Conservation (phyloP, 495 filamentous ascomycete genomes). For the Niebla homalea region DNA sequence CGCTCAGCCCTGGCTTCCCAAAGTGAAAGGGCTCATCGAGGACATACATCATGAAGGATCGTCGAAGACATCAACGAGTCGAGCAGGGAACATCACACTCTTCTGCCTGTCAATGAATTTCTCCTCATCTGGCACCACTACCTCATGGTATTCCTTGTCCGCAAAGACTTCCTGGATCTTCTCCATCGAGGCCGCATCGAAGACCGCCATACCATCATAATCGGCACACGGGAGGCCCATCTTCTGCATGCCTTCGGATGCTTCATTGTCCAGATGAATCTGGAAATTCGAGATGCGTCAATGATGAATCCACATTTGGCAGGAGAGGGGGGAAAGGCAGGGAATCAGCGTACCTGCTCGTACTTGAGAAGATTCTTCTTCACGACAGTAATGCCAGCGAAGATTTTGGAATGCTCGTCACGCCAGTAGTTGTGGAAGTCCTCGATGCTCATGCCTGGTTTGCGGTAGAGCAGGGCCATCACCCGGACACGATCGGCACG, state of each 20-base stretch:
- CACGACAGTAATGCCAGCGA: background rate
- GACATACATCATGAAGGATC: background rate
- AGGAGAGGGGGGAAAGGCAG: background rate
- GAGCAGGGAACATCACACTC: background rate
- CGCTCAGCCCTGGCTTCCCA: slow-evolving; percentile 6
- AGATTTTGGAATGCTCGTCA: slow-evolving; percentile 2
- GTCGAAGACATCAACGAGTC: slow-evolving; percentile 1
- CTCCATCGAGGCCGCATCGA: slow-evolving; percentile 5
- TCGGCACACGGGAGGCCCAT: slow-evolving; percentile 3
- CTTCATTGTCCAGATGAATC: slow-evolving; percentile 2
- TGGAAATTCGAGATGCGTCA: background rate
- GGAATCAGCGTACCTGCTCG: slow-evolving; percentile 4
- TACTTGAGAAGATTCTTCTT: slow-evolving; percentile 8
- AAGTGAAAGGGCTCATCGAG: background rate
- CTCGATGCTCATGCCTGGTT: slow-evolving; percentile 8
- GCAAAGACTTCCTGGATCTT: slow-evolving; percentile 2
- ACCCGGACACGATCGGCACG: slow-evolving; percentile 3
- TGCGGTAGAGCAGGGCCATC: slow-evolving; percentile 4
- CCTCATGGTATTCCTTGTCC: slow-evolving; percentile 5
- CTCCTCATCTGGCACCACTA: slow-evolving; percentile 4
- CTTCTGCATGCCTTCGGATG: background rate
- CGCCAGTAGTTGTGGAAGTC: slow-evolving; percentile 9
- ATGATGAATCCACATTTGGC: background rate
- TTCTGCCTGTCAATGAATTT: slow-evolving; percentile 4
- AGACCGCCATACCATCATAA: slow-evolving; percentile 10